These are phyloP conservation scores for Deakozyma indianensis DNA, from an alignment of 805 yeast genomes.

Conservation along the genomic window DNA sequence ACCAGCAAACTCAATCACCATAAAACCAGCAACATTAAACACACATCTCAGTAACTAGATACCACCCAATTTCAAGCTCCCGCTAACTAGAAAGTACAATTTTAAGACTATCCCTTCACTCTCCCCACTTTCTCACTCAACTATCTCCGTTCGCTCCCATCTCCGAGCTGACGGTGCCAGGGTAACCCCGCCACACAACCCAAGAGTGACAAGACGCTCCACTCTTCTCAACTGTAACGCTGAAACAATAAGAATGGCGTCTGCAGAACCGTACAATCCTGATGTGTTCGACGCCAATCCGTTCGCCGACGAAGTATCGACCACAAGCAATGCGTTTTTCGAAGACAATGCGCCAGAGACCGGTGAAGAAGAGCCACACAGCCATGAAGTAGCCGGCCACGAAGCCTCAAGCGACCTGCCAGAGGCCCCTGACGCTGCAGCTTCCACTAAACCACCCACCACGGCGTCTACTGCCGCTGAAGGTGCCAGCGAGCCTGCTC, in stretches of 20 bases:
- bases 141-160: no score
- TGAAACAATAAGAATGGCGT: conserved; percentile 28
- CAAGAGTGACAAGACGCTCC: no score
- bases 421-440: neutral
- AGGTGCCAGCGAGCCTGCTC: conserved; percentile 1
- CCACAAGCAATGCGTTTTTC: conserved; percentile 5
- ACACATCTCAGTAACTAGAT: no score
- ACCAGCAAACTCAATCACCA: no score
- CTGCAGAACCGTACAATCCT: conserved; percentile 33
- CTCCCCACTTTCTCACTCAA: no score
- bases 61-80: no score
- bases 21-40: no score
- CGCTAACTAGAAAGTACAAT: no score
- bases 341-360: conserved; percentile 2
- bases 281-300: conserved; percentile 51
- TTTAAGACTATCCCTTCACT: no score
- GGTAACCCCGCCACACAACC: no score
- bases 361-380: conserved; percentile 11
- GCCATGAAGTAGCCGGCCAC: conserved; percentile 1
- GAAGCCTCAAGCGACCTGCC: conserved; percentile 5
- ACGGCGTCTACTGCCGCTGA: conserved; percentile 7
- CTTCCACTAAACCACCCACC: conserved; percentile 4
- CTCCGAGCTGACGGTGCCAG: no score
- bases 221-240: no score
- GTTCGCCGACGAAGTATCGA: conserved; percentile 32